Evolutionary conservation across 768 basidiomycete species (phyloP), one percentile per base, ranked within the genome.

Genomic region (Serendipita indica): DNA sequence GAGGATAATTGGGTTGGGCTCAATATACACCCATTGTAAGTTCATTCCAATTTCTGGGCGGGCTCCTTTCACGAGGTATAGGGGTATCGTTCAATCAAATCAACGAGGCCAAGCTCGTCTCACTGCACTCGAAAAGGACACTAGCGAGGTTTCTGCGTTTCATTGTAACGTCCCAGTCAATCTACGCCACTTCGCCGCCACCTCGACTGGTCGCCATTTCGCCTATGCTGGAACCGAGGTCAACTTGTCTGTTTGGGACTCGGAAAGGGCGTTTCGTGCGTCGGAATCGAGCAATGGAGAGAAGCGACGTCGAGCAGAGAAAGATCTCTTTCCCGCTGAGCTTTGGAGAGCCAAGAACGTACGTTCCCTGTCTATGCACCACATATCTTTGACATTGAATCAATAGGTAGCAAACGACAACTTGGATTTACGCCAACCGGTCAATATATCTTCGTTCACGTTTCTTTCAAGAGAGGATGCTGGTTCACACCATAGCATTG

Each of bases 181-280:
- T 70, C 64, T 61, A 65, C 37, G 67, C 71, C 58, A 71, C 75
- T 4, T 72, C 72, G 6, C 75, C 90, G 45, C 87, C 88, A 2
- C 80, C 76, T 60, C 80, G 84, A 20, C 73, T 91, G 71, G 70
- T 2, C 67, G 74, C 33, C 76, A 76, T 0, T 90, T 92, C 71
- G 77, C 82, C 1, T 91, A 89, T 62, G 89, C 84, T 12, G 89
- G 89, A 2, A 82, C 90, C 62, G 89, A 92, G 69, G 86, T 92
- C 16, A 86, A 89, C 59, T 68, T 86, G 1, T 90, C 88, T 1
- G 65, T 90, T 2, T 92, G 89, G 89, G 73, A 85, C 65, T 76
- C 78, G 4, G 83, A 89, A 64, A 63, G 74, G 69, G 66, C 86
- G 69, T 74, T 78, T 67, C 66, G 43, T 57, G 59, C 13, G 5